These are phyloP conservation scores for Discostella pseudostelligera DNA, from an alignment of 108 stramenopile genomes.

Conservation along the genomic window DNA sequence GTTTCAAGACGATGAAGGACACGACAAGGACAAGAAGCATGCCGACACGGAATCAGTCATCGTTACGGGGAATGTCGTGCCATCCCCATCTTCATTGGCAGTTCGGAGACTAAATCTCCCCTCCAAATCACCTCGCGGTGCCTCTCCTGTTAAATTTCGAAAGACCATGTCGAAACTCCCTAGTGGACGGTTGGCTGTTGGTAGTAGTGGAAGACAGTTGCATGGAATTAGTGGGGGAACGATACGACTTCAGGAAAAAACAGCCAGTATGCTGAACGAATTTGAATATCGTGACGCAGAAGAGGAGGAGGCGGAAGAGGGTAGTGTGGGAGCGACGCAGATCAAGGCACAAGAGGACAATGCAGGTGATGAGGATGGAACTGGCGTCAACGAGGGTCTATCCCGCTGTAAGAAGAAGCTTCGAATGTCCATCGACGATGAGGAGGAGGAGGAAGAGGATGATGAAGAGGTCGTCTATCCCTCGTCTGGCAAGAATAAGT, in stretches of 20 bases:
- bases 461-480: slow-evolving; percentile 1
- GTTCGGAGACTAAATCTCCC: slow-evolving; percentile 17
- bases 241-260: slow-evolving; percentile 1
- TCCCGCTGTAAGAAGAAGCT: slow-evolving; percentile 19
- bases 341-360: background rate
- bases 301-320: slow-evolving; percentile 3
- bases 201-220: background rate
- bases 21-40: too few species aligned
- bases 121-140: slow-evolving; percentile 22
- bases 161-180: background rate
- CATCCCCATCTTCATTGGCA: background rate
- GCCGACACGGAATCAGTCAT: background rate
- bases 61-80: slow-evolving; percentile 1
- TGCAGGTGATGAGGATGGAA: slow-evolving; percentile 19
- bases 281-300: background rate
- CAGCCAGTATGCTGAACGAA: background rate
- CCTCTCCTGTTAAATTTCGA: slow-evolving; percentile 30
- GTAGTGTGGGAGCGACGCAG: background rate
- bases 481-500: background rate
- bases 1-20: background rate
- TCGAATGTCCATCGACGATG: slow-evolving; percentile 16
- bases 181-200: background rate
- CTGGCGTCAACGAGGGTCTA: background rate
- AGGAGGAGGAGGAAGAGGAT: slow-evolving; percentile 1
- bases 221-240: slow-evolving; percentile 12